Base-by-base conservation (phyloP, 495 filamentous ascomycete genomes). In the Neurospora tetrasperma region DNA sequence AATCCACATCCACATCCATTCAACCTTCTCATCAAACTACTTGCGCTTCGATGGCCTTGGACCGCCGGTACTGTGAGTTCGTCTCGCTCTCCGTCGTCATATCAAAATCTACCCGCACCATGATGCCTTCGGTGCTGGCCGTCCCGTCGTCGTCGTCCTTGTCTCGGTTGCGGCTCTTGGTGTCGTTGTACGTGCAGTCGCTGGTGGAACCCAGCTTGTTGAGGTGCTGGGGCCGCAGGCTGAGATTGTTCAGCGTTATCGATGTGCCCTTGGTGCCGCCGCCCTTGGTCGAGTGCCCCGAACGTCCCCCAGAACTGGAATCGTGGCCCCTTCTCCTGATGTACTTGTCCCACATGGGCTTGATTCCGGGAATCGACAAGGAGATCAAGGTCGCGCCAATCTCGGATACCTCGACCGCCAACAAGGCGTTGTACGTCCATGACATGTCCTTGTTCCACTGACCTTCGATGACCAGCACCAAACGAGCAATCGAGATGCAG, bases 341-440 rank as follows among this genome's bases (percentile, higher is more conserved):
- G 20, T 69, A 70, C 54, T 73, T 70, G 66, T 82, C 81, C 42
- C 84, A 83, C 41, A 85, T 72, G 10, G 83, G 82, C 69, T 84
- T 84, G 54, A 85, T 74, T 20, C 83, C 84, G 11, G 84, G 84
- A 4, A 85, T 79, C 0, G 84, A 86, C 27, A 86, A 79, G 5
- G 84, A 83, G 42, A 85, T 80, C 4, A 86, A 71, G 2, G 84
- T 85, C 12, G 79, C 75, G 14, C 82, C 84, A 16, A 86, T 80
- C 59, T 86, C 84, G 27, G 83, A 79, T 42, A 79, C 82, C 70
- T 86, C 84, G 68, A 86, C 76, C 14, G 77, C 83, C 7, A 86
- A 73, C 81, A 84, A 81, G 14, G 84, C 82, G 46, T 81, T 81
- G 77, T 86, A 85, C 27, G 78, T 75, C 84, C 84, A 86, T 44